Conservation (phyloP, 1,139 yeast genomes). For the Yamadazyma buinensis region DNA sequence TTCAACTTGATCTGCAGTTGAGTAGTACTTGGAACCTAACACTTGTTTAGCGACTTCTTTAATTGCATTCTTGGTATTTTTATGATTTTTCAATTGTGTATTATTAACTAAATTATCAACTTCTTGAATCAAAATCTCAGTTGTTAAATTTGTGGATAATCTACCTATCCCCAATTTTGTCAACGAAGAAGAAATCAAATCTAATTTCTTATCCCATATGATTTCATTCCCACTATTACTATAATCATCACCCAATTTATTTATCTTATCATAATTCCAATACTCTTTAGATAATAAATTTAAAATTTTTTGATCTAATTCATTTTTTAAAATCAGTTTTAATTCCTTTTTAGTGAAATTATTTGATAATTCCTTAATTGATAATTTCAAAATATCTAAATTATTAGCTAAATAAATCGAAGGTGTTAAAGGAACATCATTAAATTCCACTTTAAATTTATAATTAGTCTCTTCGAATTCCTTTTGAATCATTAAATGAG, state of each 20-base stretch:
- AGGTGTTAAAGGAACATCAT: slow-evolving; percentile 90
- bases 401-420: slow-evolving; percentile 92
- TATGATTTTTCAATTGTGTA: slow-evolving; percentile 79
- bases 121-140: slow-evolving; percentile 75
- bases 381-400: slow-evolving; percentile 79
- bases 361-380: slow-evolving; percentile 82
- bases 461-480: slow-evolving; percentile 93
- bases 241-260: slow-evolving; percentile 26
- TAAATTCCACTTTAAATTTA: slow-evolving; percentile 92
- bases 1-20: slow-evolving; percentile 97
- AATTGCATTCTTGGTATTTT: slow-evolving; percentile 76
- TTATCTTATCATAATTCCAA: slow-evolving; percentile 63
- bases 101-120: slow-evolving; percentile 67
- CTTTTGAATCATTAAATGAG: slow-evolving; percentile 78
- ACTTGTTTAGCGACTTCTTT: slow-evolving; percentile 83
- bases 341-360: slow-evolving; percentile 82
- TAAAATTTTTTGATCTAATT: slow-evolving; percentile 82
- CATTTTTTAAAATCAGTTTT: slow-evolving; percentile 72
- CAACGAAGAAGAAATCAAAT: slow-evolving; percentile 73
- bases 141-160: slow-evolving; percentile 75
- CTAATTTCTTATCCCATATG: slow-evolving; percentile 92
- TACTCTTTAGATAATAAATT: slow-evolving; percentile 86
- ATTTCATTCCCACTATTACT: no score
- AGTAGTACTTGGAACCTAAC: slow-evolving; percentile 70
- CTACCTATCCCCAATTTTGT: slow-evolving; percentile 95